Conservation (phyloP, 1,284 basidiomycete genomes). For the Neolentinus lepideus region DNA sequence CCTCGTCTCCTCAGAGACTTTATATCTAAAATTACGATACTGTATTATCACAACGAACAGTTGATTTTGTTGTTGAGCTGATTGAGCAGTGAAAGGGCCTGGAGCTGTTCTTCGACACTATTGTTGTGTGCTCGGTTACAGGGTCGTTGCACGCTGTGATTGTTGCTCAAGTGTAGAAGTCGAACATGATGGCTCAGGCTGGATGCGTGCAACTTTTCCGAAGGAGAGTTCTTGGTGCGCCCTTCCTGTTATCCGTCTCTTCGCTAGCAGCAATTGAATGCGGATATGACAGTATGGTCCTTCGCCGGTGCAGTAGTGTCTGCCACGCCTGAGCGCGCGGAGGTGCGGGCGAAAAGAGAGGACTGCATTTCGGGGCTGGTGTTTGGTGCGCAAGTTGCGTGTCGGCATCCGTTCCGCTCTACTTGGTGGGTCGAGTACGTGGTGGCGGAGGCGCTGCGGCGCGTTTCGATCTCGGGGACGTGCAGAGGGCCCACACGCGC, state of each 20-base stretch:
- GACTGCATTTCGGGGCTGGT: conserved; percentile 19
- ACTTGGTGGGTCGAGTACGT: conserved; percentile 18
- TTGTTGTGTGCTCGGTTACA: background rate
- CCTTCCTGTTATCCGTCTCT: background rate
- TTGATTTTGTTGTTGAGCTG: too few relatives aligned
- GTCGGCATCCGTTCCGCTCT: conserved; percentile 14
- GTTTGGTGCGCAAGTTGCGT: conserved; percentile 19
- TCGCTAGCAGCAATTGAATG: background rate
- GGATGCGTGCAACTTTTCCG: too few relatives aligned
- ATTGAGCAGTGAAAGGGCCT: too few relatives aligned
- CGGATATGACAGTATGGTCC: conserved; percentile 2
- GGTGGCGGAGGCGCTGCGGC: too few relatives aligned
- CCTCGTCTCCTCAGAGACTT: too few relatives aligned
- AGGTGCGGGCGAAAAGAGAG: conserved; percentile 21
- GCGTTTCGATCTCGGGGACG: conserved; percentile 19
- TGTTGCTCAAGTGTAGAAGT: too few relatives aligned
- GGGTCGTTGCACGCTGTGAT: background rate
- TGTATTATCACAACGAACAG: too few relatives aligned
- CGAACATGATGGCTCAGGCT: too few relatives aligned
- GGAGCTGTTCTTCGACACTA: background rate
- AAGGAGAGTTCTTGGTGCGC: background rate
- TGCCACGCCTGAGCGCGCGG: conserved; percentile 13
- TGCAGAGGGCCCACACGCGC: conserved; percentile 22
- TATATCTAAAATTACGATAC: too few relatives aligned
- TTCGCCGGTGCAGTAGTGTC: conserved; percentile 11